These are phyloP conservation scores for Pythium utonaiense DNA, from an alignment of 352 stramenopile species.

Conservation along the genomic window DNA sequence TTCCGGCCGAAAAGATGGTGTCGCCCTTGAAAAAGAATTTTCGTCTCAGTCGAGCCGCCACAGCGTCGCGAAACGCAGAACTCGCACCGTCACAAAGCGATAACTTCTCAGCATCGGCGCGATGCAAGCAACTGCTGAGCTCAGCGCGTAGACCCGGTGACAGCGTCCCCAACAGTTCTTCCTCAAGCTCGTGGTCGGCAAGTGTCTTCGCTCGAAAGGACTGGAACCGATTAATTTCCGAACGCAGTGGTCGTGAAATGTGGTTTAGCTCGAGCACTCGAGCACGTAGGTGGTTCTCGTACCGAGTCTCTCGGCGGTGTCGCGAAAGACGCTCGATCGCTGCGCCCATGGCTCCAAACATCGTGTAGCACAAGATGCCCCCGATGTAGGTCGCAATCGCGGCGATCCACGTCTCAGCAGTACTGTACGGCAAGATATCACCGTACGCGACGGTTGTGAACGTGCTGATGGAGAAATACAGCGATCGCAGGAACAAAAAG, in stretches of 20 bases:
- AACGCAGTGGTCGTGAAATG: conserved; percentile 16
- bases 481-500: conserved; percentile 23
- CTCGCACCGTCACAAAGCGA: conserved; percentile 5
- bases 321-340: conserved; percentile 21
- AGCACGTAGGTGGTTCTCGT: conserved; percentile 23
- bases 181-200: conserved; percentile 16
- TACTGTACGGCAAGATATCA: conserved; percentile 29
- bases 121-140: conserved; percentile 16
- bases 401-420: conserved; percentile 21
- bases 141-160: conserved; percentile 19
- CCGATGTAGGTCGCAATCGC: conserved; percentile 21
- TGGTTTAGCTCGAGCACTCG: conserved; percentile 19
- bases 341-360: conserved; percentile 27
- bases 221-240: conserved; percentile 27
- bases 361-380: conserved; percentile 25
- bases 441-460: conserved; percentile 35
- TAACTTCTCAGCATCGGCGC: conserved; percentile 4
- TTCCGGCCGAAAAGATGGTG: conserved; percentile 20
- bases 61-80: conserved; percentile 12
- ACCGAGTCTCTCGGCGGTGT: conserved; percentile 14
- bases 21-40: conserved; percentile 23
- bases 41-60: conserved; percentile 16
- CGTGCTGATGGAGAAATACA: conserved; percentile 34
- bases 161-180: conserved; percentile 14
- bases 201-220: conserved; percentile 17